Base-by-base conservation (phyloP, 2,329 filamentous ascomycete genomes). In the Aspergillus unguis region DNA sequence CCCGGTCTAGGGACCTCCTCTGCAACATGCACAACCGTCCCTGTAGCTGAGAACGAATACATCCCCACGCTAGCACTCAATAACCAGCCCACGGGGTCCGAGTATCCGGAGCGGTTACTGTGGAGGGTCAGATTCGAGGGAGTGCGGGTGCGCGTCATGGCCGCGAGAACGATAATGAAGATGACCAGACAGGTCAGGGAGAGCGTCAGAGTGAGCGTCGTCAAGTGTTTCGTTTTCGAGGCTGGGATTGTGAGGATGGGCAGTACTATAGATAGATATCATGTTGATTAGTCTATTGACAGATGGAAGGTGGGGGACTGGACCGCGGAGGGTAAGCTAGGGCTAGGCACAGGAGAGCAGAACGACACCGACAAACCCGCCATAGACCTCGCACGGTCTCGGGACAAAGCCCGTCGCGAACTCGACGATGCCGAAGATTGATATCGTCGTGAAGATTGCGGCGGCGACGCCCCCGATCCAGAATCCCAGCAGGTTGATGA, bases 401-500 rank as follows among this genome's bases (percentile, higher is more conserved):
- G 52, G 45, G 1, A 10, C 5, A 35, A 62, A 62, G 2, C 44
- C 51, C 4, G 52, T 46, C 8, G 48, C 9, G 48, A 60, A 56
- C 7, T 43, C 45, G 4, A 41, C 47, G 3, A 60, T 58, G 1
- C 55, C 57, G 29, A 60, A 60, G 4, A 56, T 56, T 7, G 59
- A 60, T 2, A 56, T 53, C 3, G 59, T 54, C 4, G 52, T 58
- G 25, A 54, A 57, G n/a, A 58, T 56, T 4, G 52, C 33, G 1
- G 50, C 53, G 0, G 60, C 55, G 4, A 55, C 54, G 7, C 56
- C 58, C 8, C 47, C 55, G 1, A 65, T 53, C 62, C 58, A 66
- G 61, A 63, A 67, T 3, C 55, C 62, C 5, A 67, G 29, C 9
- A 65, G 48, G 28, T 56, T 64, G 44, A 65, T 58, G 38, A 56